These are phyloP conservation scores for Colletotrichum nymphaeae DNA, from an alignment of 2,329 filamentous ascomycete genomes.

Conservation along the genomic window DNA sequence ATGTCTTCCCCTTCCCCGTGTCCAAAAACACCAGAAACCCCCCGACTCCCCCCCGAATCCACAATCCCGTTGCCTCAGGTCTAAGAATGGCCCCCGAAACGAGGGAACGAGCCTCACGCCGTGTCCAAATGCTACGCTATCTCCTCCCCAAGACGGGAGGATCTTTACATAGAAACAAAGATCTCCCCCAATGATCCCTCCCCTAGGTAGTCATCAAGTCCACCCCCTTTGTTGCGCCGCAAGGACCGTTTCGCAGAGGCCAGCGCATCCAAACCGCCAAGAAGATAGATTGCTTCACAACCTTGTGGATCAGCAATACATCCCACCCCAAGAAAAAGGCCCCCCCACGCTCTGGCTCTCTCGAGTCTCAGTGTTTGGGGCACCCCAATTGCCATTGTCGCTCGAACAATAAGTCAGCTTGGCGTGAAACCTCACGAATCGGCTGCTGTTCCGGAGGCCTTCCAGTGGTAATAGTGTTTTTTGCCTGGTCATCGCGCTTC, in stretches of 20 bases:
- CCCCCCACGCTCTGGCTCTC: not conserved
- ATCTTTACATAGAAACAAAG: slow-evolving; percentile 30
- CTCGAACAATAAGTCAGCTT: slow-evolving; percentile 15
- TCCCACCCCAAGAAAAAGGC: not conserved
- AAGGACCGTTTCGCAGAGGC: not conserved
- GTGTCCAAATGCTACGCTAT: slow-evolving; percentile 1
- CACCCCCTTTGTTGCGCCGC: not conserved
- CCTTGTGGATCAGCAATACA: not conserved
- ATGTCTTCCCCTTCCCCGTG: not conserved
- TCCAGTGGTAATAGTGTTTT: not conserved
- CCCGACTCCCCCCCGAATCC: not conserved
- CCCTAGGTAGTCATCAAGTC: too few relatives aligned
- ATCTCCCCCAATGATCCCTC: not conserved
- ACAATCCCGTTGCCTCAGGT: not conserved
- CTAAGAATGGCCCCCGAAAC: slow-evolving; percentile 28
- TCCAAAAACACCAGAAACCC: slow-evolving; percentile 1
- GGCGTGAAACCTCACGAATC: slow-evolving; percentile 22
- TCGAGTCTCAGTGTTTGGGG: not conserved
- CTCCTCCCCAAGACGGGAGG: not conserved
- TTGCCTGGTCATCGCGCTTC: not conserved
- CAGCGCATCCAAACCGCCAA: slow-evolving; percentile 22
- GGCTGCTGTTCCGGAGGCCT: not conserved
- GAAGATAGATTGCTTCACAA: slow-evolving; percentile 14
- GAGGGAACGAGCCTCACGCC: slow-evolving; percentile 9
- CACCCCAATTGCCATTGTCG: not conserved